These are phyloP conservation scores for Capsicum rhomboideum DNA, from an alignment of 257 asterid species.

Conservation along the genomic window DNA sequence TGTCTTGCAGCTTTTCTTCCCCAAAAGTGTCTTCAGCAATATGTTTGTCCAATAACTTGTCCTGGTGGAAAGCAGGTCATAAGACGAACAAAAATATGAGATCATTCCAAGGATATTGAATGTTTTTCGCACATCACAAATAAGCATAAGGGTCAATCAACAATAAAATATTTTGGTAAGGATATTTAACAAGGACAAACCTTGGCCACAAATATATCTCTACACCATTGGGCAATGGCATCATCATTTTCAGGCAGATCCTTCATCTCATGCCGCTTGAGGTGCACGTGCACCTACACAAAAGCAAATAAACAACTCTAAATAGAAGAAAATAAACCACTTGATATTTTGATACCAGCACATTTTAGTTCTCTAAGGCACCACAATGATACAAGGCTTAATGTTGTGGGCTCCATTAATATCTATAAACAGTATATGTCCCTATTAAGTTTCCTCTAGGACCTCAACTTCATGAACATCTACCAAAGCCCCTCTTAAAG, in stretches of 20 bases:
- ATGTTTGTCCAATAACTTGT: slow-evolving; percentile 74
- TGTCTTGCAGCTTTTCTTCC: slow-evolving; percentile 45
- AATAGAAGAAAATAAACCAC: neutral
- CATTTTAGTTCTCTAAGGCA: neutral
- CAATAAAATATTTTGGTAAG: neutral
- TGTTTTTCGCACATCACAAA: neutral
- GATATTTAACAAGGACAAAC: slow-evolving; percentile 22
- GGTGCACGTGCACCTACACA: slow-evolving; percentile 79
- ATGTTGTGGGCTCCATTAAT: neutral
- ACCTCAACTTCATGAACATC: neutral
- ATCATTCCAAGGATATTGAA: neutral
- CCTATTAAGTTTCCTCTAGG: neutral
- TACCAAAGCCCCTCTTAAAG: neutral
- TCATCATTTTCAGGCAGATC: slow-evolving; percentile 81
- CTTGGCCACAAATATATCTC: slow-evolving; percentile 71
- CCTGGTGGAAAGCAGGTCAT: slow-evolving; percentile 32
- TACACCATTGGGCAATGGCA: slow-evolving; percentile 88
- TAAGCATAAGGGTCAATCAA: neutral
- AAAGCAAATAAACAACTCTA: neutral
- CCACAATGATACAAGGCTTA: neutral
- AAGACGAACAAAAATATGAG: neutral
- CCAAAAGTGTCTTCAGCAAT: slow-evolving; percentile 54
- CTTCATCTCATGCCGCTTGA: slow-evolving; percentile 71
- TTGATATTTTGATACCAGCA: neutral
- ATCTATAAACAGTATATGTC: neutral